Evolutionary conservation across 2,329 filamentous ascomycete genomes (phyloP).

Genomic region (Fusarium sp.): DNA sequence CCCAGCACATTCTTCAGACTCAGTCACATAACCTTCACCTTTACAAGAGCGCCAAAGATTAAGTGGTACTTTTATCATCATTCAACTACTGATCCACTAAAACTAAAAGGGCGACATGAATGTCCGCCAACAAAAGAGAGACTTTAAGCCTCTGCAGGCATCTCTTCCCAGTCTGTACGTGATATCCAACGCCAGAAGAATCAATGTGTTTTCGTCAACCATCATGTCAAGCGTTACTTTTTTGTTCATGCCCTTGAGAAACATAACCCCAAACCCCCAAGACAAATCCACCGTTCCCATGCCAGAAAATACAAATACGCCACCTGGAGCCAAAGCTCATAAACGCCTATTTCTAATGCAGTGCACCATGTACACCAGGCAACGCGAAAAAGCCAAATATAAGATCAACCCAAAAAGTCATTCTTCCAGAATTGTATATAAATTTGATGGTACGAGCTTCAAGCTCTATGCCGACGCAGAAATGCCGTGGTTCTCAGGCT

Average conservation of each 20-base stretch:
- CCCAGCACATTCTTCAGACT: background rate
- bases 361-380: constrained; percentile 27
- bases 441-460: background rate
- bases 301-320: constrained; percentile 29
- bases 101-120: constrained; percentile 15
- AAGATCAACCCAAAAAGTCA: constrained; percentile 12
- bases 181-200: constrained; percentile 37
- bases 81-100: constrained; percentile 16
- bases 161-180: constrained; percentile 16
- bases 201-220: constrained; percentile 40
- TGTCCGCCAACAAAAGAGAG: constrained; percentile 14
- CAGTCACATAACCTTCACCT: background rate
- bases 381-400: constrained; percentile 31
- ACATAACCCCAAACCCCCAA: constrained; percentile 16
- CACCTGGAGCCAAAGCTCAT: constrained; percentile 36
- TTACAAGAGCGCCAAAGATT: background rate
- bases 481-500: constrained; percentile 32
- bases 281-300: constrained; percentile 19
- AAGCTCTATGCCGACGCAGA: constrained; percentile 31
- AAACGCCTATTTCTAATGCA: constrained; percentile 41
- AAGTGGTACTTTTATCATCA: constrained; percentile 28
- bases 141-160: constrained; percentile 16
- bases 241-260: constrained; percentile 26
- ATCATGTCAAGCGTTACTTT: constrained; percentile 43
- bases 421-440: background rate